Conservation (phyloP, 2,329 filamentous ascomycete genomes). For the Helotiales sp. region DNA sequence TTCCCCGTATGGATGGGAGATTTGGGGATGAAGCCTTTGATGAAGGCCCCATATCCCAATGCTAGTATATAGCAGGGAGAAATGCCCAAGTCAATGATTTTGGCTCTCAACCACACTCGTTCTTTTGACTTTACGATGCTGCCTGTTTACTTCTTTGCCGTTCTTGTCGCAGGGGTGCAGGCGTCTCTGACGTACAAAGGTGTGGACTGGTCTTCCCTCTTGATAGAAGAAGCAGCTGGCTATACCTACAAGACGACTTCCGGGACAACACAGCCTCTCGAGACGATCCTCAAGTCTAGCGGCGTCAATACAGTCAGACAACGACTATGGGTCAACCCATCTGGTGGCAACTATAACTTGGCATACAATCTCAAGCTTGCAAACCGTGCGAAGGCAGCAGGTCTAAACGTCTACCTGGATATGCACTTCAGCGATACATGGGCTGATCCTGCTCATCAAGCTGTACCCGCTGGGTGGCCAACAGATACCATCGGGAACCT, state of each 20-base stretch:
- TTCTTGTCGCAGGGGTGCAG: slow-evolving; percentile 11
- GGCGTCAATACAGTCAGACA: slow-evolving; percentile 72
- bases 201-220: slow-evolving; percentile 69
- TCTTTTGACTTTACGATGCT: slow-evolving; percentile 3
- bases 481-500: slow-evolving; percentile 54
- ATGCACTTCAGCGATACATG: slow-evolving; percentile 70
- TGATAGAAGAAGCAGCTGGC: slow-evolving; percentile 61
- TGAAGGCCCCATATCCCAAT: not conserved
- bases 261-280: slow-evolving; percentile 55
- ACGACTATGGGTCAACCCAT: slow-evolving; percentile 69
- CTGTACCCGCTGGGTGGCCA: slow-evolving; percentile 64
- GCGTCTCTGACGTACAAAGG: slow-evolving; percentile 60
- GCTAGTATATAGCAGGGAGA: not conserved
- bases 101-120: not conserved
- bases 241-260: slow-evolving; percentile 58
- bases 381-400: slow-evolving; percentile 61
- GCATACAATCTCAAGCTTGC: slow-evolving; percentile 71
- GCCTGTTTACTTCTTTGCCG: slow-evolving; percentile 9
- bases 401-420: slow-evolving; percentile 58
- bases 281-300: slow-evolving; percentile 59
- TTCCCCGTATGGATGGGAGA: not conserved
- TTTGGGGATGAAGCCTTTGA: not conserved
- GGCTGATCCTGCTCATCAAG: slow-evolving; percentile 67
- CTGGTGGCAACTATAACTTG: slow-evolving; percentile 64
- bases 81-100: no score